Evolutionary conservation across 345 rosid species (phyloP).

Genomic region (Camelina sativa): DNA sequence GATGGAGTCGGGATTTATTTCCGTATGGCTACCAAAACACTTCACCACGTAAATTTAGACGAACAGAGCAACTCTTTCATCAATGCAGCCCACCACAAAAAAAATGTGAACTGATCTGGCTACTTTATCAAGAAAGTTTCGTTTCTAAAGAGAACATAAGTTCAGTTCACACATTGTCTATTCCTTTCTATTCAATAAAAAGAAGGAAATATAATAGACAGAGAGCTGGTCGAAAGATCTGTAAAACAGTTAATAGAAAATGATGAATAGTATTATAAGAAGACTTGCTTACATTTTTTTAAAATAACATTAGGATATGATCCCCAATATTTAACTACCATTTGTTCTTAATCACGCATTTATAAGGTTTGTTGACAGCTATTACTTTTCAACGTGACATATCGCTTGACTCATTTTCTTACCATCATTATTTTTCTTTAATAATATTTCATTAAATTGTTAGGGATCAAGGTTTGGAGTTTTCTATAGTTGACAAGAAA

Average conservation of each 20-base stretch:
- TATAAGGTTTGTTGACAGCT: neutral
- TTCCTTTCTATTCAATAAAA: neutral
- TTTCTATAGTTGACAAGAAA: too few relatives aligned
- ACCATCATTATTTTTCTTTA: neutral
- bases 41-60: too few relatives aligned
- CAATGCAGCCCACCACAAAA: too few relatives aligned
- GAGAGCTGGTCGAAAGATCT: conserved; percentile 9
- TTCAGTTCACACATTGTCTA: conserved; percentile 29
- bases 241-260: conserved; percentile 4
- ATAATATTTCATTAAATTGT: neutral
- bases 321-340: neutral
- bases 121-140: neutral
- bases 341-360: conserved; percentile 5
- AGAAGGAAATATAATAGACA: neutral
- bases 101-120: conserved; percentile 3
- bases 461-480: too few relatives aligned
- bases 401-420: conserved; percentile 13
- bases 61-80: too few relatives aligned
- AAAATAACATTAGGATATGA: neutral
- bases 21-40: neutral
- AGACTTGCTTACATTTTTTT: neutral
- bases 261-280: neutral
- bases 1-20: neutral
- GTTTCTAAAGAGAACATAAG: neutral
- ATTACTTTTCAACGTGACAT: neutral